Percentiles rank a stretch among this genome's conserved stretches.
Evolutionary conservation across 2,329 filamentous ascomycete genomes (phyloP).

Genomic region (Claviceps arundinis): DNA sequence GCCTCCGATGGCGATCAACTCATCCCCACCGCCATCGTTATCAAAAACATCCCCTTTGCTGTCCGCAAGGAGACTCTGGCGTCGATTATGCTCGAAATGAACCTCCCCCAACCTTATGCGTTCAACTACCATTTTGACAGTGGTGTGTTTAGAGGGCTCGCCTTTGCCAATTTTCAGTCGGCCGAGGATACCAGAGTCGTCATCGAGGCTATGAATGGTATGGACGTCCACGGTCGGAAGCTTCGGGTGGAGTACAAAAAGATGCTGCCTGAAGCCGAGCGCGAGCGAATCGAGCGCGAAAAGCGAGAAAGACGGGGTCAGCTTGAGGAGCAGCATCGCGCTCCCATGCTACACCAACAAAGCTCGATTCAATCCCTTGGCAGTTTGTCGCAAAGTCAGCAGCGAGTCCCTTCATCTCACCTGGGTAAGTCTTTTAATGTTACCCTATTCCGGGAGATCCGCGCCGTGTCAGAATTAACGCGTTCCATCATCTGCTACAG

Average conservation of each 20-base stretch:
- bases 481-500: slow-evolving; percentile 9
- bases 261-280: slow-evolving; percentile 89
- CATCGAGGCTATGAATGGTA: slow-evolving; percentile 88
- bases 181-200: slow-evolving; percentile 86
- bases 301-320: slow-evolving; percentile 94
- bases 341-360: slow-evolving; percentile 68
- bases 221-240: slow-evolving; percentile 90
- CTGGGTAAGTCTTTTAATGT: slow-evolving; percentile 22
- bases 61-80: slow-evolving; percentile 95
- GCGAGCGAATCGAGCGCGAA: slow-evolving; percentile 90
- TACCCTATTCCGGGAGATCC: not conserved
- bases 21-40: slow-evolving; percentile 95
- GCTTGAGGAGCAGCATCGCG: slow-evolving; percentile 86
- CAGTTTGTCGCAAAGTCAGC: slow-evolving; percentile 52
- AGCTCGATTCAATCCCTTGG: slow-evolving; percentile 71
- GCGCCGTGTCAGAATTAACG: not conserved
- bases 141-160: slow-evolving; percentile 87
- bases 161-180: slow-evolving; percentile 96
- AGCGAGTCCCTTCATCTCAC: slow-evolving; percentile 27
- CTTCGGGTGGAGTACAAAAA: slow-evolving; percentile 98
- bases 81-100: slow-evolving; percentile 85
- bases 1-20: slow-evolving; percentile 62
- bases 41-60: slow-evolving; percentile 98
- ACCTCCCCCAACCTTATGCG: slow-evolving; percentile 86
- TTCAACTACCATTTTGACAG: slow-evolving; percentile 99